Evolutionary conservation across 2,329 filamentous ascomycete genomes (phyloP), one percentile per base, ranked within the genome.

Genomic region (Verticillium dahliae): DNA sequence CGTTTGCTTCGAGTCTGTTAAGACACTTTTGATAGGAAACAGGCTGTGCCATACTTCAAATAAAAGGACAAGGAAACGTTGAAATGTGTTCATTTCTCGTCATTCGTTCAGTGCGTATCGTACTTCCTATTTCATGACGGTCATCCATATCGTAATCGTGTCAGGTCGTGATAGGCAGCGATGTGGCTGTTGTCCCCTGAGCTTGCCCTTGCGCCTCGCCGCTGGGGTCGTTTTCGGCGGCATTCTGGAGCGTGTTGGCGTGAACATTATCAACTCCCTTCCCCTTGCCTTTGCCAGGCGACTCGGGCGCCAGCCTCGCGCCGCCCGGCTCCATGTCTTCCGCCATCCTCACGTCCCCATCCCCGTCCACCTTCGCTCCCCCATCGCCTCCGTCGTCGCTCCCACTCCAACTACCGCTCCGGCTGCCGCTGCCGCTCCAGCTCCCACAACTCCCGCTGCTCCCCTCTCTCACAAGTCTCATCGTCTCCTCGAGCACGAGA

Each of bases 401-500:
- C 41, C 66, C 61, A n/a, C 64, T 62, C 35, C 65, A 63, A 54
- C 67, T 45, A 61, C 62, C 68, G 56, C 69, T 70, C 14, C 70
- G 74, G 60, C 76, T 76, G 54, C 74, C 72, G 61, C 75, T 78
- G 56, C 76, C 78, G 64, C 74, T 78, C 55, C 73, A 76, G 56
- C 64, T 64, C 54, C 71, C 72, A 33, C 68, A 65, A 54, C 66
- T 9, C 52, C 50, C 39, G 56, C 39, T 14, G 62, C 62, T 63
- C 45, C 68, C 69, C 57, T 71, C 71, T 58, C 74, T 77, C 2
- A 82, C 85, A 61, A 88, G 71, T 67, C 85, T 75, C 67, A 89
- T 71, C 52, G 86, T 89, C 79, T 89, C 86, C 72, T 87, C 85
- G 6, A 90, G 70, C 55, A 87, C 81, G 61, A 88, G 65, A 65